phyloP scores from a whole-genome alignment of 768 basidiomycete genomes.

The Cubamyces sp. region DNA sequence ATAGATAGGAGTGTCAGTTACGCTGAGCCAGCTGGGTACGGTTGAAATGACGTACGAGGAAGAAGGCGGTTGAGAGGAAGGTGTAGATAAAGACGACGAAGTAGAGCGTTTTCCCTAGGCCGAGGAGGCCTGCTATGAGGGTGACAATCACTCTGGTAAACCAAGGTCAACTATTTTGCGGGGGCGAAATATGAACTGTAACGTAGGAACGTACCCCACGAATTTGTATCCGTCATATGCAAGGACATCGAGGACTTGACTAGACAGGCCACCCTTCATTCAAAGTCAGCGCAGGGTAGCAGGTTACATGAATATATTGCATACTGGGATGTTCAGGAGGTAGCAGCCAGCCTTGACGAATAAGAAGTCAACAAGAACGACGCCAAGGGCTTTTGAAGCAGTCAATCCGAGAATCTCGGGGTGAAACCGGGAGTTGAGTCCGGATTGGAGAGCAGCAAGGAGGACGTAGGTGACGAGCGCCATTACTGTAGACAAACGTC shows the following conservation, averaged over 20 bases:
- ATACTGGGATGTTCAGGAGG: slow-evolving; percentile 74
- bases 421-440: slow-evolving; percentile 81
- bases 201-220: slow-evolving; percentile 83
- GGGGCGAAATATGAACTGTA: slow-evolving; percentile 4
- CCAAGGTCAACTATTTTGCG: background rate
- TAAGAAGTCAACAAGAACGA: slow-evolving; percentile 86
- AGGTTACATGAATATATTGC: background rate
- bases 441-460: slow-evolving; percentile 82
- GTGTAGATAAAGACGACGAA: slow-evolving; percentile 79
- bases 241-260: slow-evolving; percentile 78
- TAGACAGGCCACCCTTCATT: slow-evolving; percentile 46
- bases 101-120: slow-evolving; percentile 64
- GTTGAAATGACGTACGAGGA: slow-evolving; percentile 63
- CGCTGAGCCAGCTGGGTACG: background rate
- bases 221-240: slow-evolving; percentile 98
- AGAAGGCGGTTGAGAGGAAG: slow-evolving; percentile 90
- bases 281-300: no score
- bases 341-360: slow-evolving; percentile 94
- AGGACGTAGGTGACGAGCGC: slow-evolving; percentile 95
- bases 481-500: slow-evolving; percentile 64
- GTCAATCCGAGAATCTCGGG: slow-evolving; percentile 88
- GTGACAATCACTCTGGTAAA: slow-evolving; percentile 78
- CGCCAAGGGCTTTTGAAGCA: slow-evolving; percentile 81
- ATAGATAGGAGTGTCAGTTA: background rate
- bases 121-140: slow-evolving; percentile 71